These are phyloP conservation scores for Phytophthora pisi DNA, from an alignment of 352 stramenopile genomes.

Conservation along the genomic window DNA sequence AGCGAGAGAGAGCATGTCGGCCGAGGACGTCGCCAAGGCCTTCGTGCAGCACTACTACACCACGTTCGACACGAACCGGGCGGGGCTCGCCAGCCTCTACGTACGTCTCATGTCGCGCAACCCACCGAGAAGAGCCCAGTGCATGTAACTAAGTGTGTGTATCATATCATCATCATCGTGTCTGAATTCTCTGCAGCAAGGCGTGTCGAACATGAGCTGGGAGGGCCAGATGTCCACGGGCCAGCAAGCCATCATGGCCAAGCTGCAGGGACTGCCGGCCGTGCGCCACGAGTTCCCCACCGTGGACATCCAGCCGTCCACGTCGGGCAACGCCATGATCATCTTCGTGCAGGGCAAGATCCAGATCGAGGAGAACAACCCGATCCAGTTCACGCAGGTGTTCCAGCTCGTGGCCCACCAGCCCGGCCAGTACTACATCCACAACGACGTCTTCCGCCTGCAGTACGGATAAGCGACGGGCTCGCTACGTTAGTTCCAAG, in stretches of 20 bases:
- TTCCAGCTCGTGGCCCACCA: conserved; percentile 96
- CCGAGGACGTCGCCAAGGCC: conserved; percentile 82
- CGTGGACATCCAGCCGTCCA: conserved; percentile 94
- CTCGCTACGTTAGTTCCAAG: conserved; percentile 20
- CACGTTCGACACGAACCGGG: conserved; percentile 85
- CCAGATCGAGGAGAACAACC: conserved; percentile 93
- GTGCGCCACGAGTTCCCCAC: conserved; percentile 87
- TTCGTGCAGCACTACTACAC: conserved; percentile 91
- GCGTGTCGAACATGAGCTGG: conserved; percentile 80
- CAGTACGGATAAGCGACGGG: conserved; percentile 93
- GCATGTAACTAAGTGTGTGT: background rate
- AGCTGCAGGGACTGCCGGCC: conserved; percentile 76
- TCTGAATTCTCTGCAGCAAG: conserved; percentile 46
- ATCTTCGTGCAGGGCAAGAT: conserved; percentile 96
- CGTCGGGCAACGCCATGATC: conserved; percentile 90
- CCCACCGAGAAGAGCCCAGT: background rate
- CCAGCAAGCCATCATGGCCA: conserved; percentile 90
- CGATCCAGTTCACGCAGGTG: conserved; percentile 97
- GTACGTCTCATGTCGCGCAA: conserved; percentile 40
- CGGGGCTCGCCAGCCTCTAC: conserved; percentile 76
- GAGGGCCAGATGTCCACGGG: conserved; percentile 71
- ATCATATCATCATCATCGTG: background rate
- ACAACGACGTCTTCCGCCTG: conserved; percentile 98
- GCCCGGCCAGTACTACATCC: conserved; percentile 96
- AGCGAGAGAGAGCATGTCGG: conserved; percentile 60